A percentile compares a stretch with the other conserved stretches of the same genome.
phyloP scores from a whole-genome alignment of 495 filamentous ascomycete genomes.

The Tuber microsphaerosporum region DNA sequence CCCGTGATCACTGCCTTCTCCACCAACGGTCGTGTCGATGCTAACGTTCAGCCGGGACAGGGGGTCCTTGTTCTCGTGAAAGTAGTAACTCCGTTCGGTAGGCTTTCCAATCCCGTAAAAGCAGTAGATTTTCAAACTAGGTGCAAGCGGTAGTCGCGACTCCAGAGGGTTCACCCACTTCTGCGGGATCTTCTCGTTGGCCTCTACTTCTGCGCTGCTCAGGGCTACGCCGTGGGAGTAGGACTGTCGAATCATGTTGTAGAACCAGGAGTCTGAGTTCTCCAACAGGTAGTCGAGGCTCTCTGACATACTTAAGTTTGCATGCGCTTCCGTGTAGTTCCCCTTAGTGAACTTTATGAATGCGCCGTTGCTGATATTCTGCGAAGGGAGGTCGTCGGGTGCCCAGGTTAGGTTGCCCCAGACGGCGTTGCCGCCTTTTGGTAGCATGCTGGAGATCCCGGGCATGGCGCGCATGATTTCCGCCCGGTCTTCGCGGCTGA shows the following conservation, averaged over 20 bases:
- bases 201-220: conserved; percentile 71
- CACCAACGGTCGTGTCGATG: conserved; percentile 72
- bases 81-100: conserved; percentile 54
- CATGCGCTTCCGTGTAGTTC: conserved; percentile 51
- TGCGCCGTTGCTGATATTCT: conserved; percentile 65
- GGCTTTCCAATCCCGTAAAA: conserved; percentile 61
- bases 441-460: conserved; percentile 90
- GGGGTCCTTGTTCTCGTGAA: conserved; percentile 62
- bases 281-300: conserved; percentile 70
- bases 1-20: conserved; percentile 62
- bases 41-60: conserved; percentile 68
- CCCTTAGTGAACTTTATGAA: conserved; percentile 77
- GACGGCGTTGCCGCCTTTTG: conserved; percentile 87
- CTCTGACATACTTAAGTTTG: conserved; percentile 73
- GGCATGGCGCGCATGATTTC: conserved; percentile 97
- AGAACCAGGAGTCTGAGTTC: conserved; percentile 79
- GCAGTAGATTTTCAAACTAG: conserved; percentile 91
- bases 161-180: conserved; percentile 97
- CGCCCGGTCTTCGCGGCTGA: conserved; percentile 77
- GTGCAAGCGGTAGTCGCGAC: conserved; percentile 76
- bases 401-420: conserved; percentile 90
- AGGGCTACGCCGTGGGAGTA: conserved; percentile 88
- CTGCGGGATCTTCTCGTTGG: conserved; percentile 68
- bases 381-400: conserved; percentile 73
- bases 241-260: conserved; percentile 57